phyloP scores from a whole-genome alignment of 176 grass and related monocot species.

The Aegilops bicornis region DNA sequence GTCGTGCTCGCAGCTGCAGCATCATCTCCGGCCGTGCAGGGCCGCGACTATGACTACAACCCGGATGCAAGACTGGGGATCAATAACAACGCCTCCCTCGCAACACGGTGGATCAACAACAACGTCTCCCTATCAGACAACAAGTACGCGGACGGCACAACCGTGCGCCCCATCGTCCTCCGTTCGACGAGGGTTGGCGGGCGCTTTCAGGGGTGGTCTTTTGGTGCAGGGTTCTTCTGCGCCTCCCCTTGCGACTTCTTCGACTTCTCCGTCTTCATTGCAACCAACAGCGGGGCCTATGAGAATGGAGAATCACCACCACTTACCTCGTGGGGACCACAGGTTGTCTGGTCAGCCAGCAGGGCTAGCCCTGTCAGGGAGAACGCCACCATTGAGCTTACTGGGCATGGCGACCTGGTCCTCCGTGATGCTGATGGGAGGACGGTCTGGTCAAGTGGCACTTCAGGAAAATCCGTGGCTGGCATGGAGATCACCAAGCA shows the following conservation, averaged over 20 bases:
- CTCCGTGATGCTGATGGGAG: constrained; percentile 11
- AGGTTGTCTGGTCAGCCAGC: constrained; percentile 47
- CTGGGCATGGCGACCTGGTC: constrained; percentile 3
- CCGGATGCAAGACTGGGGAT: not conserved
- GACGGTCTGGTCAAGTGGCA: constrained; percentile 27
- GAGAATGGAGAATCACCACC: no score
- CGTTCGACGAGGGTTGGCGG: not conserved
- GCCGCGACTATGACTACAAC: not conserved
- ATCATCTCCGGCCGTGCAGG: not conserved
- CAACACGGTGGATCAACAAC: not conserved
- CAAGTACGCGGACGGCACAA: not conserved
- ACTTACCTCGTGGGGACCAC: not conserved
- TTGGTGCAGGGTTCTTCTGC: constrained; percentile 39
- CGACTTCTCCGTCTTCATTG: constrained; percentile 30
- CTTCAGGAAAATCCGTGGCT: not conserved
- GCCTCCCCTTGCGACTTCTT: constrained; percentile 12
- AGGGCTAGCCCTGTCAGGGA: not conserved
- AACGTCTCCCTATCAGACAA: not conserved
- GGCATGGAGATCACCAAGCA: constrained; percentile 12
- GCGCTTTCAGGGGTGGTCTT: not conserved
- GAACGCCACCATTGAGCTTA: constrained; percentile 36
- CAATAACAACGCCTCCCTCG: not conserved
- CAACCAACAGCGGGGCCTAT: not conserved
- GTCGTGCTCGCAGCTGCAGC: not conserved
- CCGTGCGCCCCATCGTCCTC: not conserved